Percentiles rank a stretch among this genome's conserved stretches.
Conservation (phyloP, 371 early-diverging fungal species). For the Aphelidium insulamus region DNA sequence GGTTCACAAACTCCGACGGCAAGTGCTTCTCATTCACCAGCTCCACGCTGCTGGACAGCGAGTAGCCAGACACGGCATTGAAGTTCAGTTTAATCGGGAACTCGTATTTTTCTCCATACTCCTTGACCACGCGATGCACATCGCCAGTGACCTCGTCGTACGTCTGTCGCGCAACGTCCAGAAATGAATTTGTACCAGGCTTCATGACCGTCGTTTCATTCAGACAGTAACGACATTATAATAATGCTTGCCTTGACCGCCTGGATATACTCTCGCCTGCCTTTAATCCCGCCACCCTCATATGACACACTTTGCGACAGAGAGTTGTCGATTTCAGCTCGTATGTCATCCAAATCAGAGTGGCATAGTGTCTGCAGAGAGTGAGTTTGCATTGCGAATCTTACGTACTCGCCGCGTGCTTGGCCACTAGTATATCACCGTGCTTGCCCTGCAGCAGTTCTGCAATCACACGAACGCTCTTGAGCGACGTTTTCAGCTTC, state of each 20-base stretch:
- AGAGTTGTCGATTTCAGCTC: too few relatives aligned
- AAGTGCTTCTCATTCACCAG: constrained; percentile 7
- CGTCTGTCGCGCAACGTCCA: constrained; percentile 72
- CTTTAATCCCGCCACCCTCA: too few relatives aligned
- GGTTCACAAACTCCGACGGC: constrained; percentile 13
- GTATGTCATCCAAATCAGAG: too few relatives aligned
- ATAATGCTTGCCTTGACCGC: constrained; percentile 31
- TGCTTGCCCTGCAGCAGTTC: too few relatives aligned
- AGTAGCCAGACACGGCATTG: constrained; percentile 30
- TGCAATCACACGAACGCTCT: too few relatives aligned
- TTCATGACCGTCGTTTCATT: constrained; percentile 4
- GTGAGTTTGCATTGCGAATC: too few relatives aligned
- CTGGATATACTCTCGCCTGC: too few relatives aligned
- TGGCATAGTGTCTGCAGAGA: too few relatives aligned
- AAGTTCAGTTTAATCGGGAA: constrained; percentile 40
- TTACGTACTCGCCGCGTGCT: too few relatives aligned
- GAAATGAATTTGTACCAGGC: constrained; percentile 60
- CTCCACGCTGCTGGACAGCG: constrained; percentile 20
- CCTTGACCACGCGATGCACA: constrained; percentile 39
- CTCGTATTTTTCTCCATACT: constrained; percentile 30
- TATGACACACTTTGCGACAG: too few relatives aligned
- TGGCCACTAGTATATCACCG: too few relatives aligned
- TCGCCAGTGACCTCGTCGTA: constrained; percentile 67
- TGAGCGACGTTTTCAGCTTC: too few relatives aligned
- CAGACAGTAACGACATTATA: background rate